These are phyloP conservation scores for Cladosporium phlei DNA, from an alignment of 2,329 filamentous ascomycete species.

Conservation along the genomic window DNA sequence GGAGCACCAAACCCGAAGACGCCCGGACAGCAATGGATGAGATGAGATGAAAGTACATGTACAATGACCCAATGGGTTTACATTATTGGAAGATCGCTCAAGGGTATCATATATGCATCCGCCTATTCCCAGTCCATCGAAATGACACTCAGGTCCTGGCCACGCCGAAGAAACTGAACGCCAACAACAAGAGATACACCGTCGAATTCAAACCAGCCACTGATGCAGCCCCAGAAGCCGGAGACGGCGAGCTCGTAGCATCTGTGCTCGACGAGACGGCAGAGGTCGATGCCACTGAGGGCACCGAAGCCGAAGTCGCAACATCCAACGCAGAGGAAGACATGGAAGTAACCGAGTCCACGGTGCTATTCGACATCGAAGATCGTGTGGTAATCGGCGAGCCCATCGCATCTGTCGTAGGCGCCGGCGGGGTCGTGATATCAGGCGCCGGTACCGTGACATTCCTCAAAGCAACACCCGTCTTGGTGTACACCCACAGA, in stretches of 20 bases:
- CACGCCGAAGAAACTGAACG: background rate
- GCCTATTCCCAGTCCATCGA: too few species aligned
- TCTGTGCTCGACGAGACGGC: background rate
- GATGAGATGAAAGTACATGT: too few species aligned
- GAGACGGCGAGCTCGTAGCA: background rate
- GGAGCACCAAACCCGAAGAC: too few species aligned
- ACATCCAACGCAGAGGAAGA: background rate
- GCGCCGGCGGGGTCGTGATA: conserved; percentile 15
- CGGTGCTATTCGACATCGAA: background rate
- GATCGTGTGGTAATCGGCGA: background rate
- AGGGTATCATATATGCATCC: too few species aligned
- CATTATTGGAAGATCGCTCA: too few species aligned
- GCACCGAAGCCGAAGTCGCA: background rate
- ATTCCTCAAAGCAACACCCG: conserved; percentile 16
- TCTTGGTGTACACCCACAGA: conserved; percentile 18
- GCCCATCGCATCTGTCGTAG: conserved; percentile 3
- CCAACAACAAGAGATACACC: background rate
- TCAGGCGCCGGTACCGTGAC: conserved; percentile 18
- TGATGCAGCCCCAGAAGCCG: background rate
- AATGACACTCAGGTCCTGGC: too few species aligned
- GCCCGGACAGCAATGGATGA: too few species aligned
- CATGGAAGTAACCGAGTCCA: background rate
- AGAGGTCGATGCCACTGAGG: background rate
- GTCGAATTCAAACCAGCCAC: background rate
- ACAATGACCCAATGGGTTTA: too few species aligned